Base-by-base conservation (phyloP, 352 stramenopile species). In the Globisporangium lucens region DNA sequence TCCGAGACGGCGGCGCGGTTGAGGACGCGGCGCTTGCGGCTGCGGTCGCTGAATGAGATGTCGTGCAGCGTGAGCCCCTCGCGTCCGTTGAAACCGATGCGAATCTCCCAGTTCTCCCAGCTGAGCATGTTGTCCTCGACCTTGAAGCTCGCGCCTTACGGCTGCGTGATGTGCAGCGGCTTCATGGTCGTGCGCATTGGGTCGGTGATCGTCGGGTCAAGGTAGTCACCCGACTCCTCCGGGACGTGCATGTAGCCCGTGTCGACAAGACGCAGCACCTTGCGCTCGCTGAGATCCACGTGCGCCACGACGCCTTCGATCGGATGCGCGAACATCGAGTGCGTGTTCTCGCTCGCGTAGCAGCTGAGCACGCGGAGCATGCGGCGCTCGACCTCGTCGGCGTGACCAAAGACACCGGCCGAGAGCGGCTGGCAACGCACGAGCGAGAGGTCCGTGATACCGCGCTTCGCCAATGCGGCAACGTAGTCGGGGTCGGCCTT, bases 71-170 rank as follows among this genome's bases (percentile, higher is more conserved):
- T 87, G 20, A 95, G 72, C 1, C 89, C 89, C 65, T 96, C 89
- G 20, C 89, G 78, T 35, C 81, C 83, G 61, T 93, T 95, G 69
- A 94, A 96, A 35, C 85, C 86, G 47, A 95, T 83, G 24, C 83
- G 75, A 24, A 96, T 83, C 46, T 81, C 67, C 89, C 87, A 96
- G 63, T 91, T 89, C 65, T 94, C 81, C 87, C 87, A 96, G 35
- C 73, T 69, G 20, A 96, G 82, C 9, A 83, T 68, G 61, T 89
- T 87, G 59, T 89, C 76, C 29, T 79, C 75, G 36, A 95, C 85
- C 0, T 55, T 77, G 60, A 95, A 97, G 52, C 81, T 88, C 29
- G 84, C 83, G 29, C 85, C 89, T 63, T 94, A 74, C 0, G 85
- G 80, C 65, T 96, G 87, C 33, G 83, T 77, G 64, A 96, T 80